Percentiles rank a stretch among this genome's conserved stretches.
Evolutionary conservation across 306 rosid genomes (phyloP).

Genomic region (Benincasa hispida): DNA sequence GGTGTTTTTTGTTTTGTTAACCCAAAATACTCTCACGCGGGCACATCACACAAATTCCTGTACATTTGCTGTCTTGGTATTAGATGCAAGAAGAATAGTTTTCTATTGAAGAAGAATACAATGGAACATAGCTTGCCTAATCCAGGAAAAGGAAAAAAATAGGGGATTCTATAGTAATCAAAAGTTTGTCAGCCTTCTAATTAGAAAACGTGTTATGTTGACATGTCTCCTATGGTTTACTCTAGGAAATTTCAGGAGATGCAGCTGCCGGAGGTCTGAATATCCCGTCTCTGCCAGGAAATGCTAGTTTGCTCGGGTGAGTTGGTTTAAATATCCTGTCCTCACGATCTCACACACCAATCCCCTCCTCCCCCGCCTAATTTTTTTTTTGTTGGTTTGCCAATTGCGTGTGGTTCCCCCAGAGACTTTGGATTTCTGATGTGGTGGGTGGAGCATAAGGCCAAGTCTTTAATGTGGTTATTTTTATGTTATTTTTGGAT

Average conservation of each 20-base stretch:
- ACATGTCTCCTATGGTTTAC: constrained; percentile 6
- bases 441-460: not conserved
- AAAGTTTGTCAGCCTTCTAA: not conserved
- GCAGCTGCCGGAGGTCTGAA: constrained; percentile 33
- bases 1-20: not conserved
- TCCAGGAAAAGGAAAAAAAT: not conserved
- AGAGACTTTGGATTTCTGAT: not conserved
- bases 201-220: not conserved
- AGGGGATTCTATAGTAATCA: not conserved
- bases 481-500: not conserved
- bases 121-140: not conserved
- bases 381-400: not conserved
- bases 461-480: not conserved
- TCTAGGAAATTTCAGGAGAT: constrained; percentile 62
- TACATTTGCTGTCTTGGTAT: not conserved
- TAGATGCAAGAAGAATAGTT: not conserved
- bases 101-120: not conserved
- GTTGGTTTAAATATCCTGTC: constrained; percentile 12
- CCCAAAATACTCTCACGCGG: not conserved
- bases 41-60: not conserved
- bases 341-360: not conserved
- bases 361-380: not conserved
- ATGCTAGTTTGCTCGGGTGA: constrained; percentile 91
- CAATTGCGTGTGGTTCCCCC: not conserved
- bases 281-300: constrained; percentile 56